Conservation (phyloP, 2,329 filamentous ascomycete species). For the Capronia americana region DNA sequence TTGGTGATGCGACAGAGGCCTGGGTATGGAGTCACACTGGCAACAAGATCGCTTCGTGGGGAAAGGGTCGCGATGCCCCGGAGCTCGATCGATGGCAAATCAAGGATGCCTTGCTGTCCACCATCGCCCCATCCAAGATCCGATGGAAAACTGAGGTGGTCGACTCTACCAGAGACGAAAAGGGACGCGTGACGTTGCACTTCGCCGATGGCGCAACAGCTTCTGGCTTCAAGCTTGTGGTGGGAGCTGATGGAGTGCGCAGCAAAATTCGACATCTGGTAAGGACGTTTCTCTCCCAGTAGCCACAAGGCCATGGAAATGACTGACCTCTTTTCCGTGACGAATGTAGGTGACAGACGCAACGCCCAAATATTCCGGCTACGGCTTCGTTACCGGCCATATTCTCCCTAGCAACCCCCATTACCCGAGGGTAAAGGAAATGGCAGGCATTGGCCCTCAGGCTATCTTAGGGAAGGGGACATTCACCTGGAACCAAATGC, state of each 20-base stretch:
- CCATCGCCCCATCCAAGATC: constrained; percentile 45
- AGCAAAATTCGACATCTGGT: constrained; percentile 48
- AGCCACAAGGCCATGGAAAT: too few species aligned
- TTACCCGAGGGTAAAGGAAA: constrained; percentile 37
- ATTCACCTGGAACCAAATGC: constrained; percentile 37
- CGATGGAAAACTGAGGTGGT: constrained; percentile 43
- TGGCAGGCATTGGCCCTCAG: constrained; percentile 32
- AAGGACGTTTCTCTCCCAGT: background rate
- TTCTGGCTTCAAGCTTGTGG: constrained; percentile 52
- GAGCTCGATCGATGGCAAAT: constrained; percentile 52
- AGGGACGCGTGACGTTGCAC: constrained; percentile 34
- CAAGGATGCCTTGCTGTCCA: constrained; percentile 46
- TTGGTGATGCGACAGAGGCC: constrained; percentile 15
- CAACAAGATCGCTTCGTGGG: constrained; percentile 14
- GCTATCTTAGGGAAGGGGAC: constrained; percentile 31
- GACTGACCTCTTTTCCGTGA: background rate
- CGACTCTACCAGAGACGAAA: constrained; percentile 37
- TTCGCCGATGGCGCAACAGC: constrained; percentile 44
- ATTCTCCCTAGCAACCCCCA: constrained; percentile 42
- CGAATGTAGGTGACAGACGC: constrained; percentile 43
- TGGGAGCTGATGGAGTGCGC: constrained; percentile 59
- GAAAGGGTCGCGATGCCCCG: constrained; percentile 41
- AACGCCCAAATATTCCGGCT: constrained; percentile 45
- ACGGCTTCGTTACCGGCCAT: constrained; percentile 41
- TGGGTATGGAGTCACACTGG: constrained; percentile 9